phyloP scores from a whole-genome alignment of 2,329 filamentous ascomycete genomes.

The Pseudogymnoascus destructans region DNA sequence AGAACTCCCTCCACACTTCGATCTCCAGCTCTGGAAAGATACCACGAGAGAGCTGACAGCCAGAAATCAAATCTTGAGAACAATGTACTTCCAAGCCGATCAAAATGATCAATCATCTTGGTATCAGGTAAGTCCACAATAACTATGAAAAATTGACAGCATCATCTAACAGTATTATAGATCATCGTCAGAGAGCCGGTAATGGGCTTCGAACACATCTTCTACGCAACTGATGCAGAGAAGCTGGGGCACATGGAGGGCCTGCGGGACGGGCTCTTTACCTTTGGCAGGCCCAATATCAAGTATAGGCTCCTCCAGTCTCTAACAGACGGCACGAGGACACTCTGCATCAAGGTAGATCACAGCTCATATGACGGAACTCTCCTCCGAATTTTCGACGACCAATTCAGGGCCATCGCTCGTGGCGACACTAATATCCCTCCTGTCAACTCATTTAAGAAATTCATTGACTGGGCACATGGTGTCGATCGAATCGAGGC shows the following conservation, averaged over 20 bases:
- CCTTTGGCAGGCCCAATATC: slow-evolving; percentile 26
- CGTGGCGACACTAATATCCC: slow-evolving; percentile 12
- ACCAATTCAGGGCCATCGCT: slow-evolving; percentile 24
- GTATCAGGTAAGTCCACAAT: background rate
- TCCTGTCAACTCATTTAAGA: slow-evolving; percentile 18
- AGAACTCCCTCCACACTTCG: slow-evolving; percentile 5
- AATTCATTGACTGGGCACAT: slow-evolving; percentile 21
- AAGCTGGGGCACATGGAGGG: slow-evolving; percentile 18
- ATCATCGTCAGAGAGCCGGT: slow-evolving; percentile 16
- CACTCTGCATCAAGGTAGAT: slow-evolving; percentile 27
- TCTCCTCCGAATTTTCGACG: slow-evolving; percentile 28
- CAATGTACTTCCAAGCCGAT: slow-evolving; percentile 13
- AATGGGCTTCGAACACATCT: slow-evolving; percentile 12
- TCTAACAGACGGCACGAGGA: slow-evolving; percentile 17
- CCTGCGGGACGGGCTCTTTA: slow-evolving; percentile 23
- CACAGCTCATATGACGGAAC: slow-evolving; percentile 29
- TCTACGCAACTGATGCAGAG: slow-evolving; percentile 18
- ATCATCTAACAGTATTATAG: background rate
- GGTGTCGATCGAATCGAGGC: slow-evolving; percentile 14
- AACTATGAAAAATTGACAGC: background rate
- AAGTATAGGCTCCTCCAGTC: slow-evolving; percentile 24
- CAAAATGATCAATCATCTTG: slow-evolving; percentile 7
- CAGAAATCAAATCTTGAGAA: slow-evolving; percentile 15
- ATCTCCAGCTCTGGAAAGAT: slow-evolving; percentile 9
- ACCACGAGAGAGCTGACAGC: slow-evolving; percentile 9